Evolutionary conservation across 1,139 yeast genomes (phyloP).

Genomic region (Lodderomyces parapsilosis): DNA sequence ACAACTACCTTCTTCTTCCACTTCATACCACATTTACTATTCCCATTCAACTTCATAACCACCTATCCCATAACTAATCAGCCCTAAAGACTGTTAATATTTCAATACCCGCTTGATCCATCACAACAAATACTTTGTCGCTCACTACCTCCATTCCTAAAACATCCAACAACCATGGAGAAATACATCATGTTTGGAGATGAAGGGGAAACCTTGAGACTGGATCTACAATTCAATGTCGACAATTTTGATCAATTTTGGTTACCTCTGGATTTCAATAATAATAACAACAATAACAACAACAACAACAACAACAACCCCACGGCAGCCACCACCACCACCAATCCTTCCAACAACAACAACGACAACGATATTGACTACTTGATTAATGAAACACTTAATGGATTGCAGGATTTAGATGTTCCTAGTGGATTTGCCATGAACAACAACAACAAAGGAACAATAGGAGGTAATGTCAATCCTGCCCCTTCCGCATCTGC

Average conservation of each 20-base stretch:
- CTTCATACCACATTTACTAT: too few relatives aligned
- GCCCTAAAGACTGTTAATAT: too few relatives aligned
- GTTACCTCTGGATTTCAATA: neutral
- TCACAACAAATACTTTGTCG: too few relatives aligned
- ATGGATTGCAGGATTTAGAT: constrained; percentile 51
- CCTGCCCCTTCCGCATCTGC: constrained; percentile 8
- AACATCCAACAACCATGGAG: neutral
- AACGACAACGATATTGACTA: constrained; percentile 40
- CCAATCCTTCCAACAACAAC: constrained; percentile 10
- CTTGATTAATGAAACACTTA: constrained; percentile 42
- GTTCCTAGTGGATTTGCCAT: constrained; percentile 43
- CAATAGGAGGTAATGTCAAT: too few relatives aligned
- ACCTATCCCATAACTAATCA: too few relatives aligned
- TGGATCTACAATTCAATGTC: constrained; percentile 1
- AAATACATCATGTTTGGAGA: constrained; percentile 1
- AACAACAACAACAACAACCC: neutral
- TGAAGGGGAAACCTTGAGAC: neutral
- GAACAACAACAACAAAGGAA: neutral
- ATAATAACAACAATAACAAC: neutral
- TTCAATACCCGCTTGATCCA: too few relatives aligned
- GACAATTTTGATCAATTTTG: constrained; percentile 4
- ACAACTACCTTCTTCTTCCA: too few relatives aligned
- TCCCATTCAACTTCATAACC: too few relatives aligned
- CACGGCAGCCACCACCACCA: too few relatives aligned
- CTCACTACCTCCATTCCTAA: too few relatives aligned